Evolutionary conservation across 1,284 basidiomycete species (phyloP), one percentile per base, ranked within the genome.

Genomic region (Ganoderma resinaceum): DNA sequence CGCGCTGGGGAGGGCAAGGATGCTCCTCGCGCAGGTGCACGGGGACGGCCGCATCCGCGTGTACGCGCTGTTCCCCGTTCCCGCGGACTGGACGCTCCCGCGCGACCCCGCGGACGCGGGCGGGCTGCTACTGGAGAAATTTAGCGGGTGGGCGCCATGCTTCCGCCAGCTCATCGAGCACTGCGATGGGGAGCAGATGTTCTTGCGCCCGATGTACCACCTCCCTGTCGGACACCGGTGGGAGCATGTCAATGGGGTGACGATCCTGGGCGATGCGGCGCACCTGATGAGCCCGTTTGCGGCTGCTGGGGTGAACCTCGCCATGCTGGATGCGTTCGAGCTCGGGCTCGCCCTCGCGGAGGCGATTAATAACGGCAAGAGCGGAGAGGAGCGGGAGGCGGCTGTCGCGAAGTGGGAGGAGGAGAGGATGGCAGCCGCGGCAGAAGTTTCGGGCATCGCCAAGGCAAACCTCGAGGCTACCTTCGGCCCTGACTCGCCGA

Each of bases 361-460:
- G 4, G 43, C 43, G 3, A 9, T 46, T n/a, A 46, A 23, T n/a
- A 46, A 46, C 8, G 43, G 59, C 8, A 35, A 16, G 40, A 23
- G 23, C n/a, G 59, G 26, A n/a, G 23, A 40, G 59, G 59, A 18
- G 38, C 20, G 59, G 38, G 59, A 61, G 23, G n/a, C 35, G 33
- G 23, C 38, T 7, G 26, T 61, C 16, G 29, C 20, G 20, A 29
- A 29, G 59, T 40, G 37, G 59, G 59, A 61, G 38, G n/a, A 40
- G 59, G 40, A 61, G 59, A n/a, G 67, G 62, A 46, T 70, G 23
- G 38, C 31, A 16, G 58, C 61, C 23, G 9, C 35, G n/a, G 42
- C n/a, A 40, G 18, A 61, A 40, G 43, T 46, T 16, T 16, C 43
- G 43, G 43, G n/a, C 43, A n/a, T 46, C 16, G 43, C 43, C 8